These are phyloP conservation scores for Coemansia sp. DNA, from an alignment of 192 early-diverging fungal species.

Conservation along the genomic window DNA sequence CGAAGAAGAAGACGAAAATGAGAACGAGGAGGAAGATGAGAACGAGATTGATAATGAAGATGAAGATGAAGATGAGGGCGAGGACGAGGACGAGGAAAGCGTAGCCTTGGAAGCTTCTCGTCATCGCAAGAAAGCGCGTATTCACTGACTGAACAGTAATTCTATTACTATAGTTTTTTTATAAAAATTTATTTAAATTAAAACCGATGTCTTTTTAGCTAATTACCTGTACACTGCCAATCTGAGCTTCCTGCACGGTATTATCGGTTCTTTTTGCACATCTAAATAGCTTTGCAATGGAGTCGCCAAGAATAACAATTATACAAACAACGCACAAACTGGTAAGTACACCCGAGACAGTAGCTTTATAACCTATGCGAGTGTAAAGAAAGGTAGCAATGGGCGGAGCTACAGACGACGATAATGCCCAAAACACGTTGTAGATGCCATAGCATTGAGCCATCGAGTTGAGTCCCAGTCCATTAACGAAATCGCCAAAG, in stretches of 20 bases:
- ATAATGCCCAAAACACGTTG: conserved; percentile 46
- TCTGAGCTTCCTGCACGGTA: background rate
- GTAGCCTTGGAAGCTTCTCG: no score
- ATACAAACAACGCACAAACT: conserved; percentile 26
- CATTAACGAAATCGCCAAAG: conserved; percentile 53
- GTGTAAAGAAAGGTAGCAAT: conserved; percentile 41
- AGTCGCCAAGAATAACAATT: conserved; percentile 15
- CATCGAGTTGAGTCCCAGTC: conserved; percentile 43
- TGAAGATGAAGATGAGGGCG: background rate
- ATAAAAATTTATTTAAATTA: no score
- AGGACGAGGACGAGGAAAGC: conserved; percentile 10
- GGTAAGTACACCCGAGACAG: conserved; percentile 25
- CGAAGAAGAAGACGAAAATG: background rate
- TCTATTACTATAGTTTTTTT: background rate
- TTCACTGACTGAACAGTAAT: no score
- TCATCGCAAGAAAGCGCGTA: background rate
- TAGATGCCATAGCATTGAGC: conserved; percentile 45
- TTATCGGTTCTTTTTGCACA: background rate
- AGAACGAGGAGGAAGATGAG: background rate
- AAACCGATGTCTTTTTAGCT: no score
- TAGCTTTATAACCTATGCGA: conserved; percentile 34
- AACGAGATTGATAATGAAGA: conserved; percentile 4
- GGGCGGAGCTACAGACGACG: conserved; percentile 38
- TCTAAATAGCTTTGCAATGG: background rate
- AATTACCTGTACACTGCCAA: background rate